Base-by-base conservation (phyloP, 2,329 filamentous ascomycete genomes). In the Penicillium sclerotiorum region DNA sequence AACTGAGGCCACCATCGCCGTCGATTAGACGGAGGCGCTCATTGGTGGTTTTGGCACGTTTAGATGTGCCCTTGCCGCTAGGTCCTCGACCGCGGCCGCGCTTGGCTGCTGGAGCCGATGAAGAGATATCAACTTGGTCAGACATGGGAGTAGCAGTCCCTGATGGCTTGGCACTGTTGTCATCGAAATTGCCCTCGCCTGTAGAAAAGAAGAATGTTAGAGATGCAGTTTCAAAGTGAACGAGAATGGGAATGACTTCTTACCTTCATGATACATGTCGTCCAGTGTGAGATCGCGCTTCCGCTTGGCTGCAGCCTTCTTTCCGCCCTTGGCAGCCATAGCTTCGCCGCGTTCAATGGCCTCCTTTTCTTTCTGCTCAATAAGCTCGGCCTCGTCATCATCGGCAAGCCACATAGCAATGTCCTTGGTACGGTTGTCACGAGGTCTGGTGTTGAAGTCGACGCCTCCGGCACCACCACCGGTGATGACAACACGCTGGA, bases 331-430 rank as follows among this genome's bases (percentile, higher is more conserved):
- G 39, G 73, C 74, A 55, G 76, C 76, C 69, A 80, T 82, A 28
- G 74, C 84, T 54, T 89, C 88, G 55, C 83, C 88, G 36, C 81
- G 80, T 53, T 84, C 83, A 12, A 89, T 79, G 6, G 95, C 77
- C 71, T 96, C 91, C 58, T 89, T 90, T 74, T 96, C 94, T 62
- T 92, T 91, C 57, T 88, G 85, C 74, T 96, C 93, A 66, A 99
- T 93, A 71, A 94, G 82, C 64, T 94, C 93, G 1, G 91, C 94
- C 69, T 97, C 90, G 49, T 97, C 93, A 60, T 97, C 94, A 67
- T 99, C 94, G 15, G 93, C 93, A 56, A 99, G 85, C 94, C 94
- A 97, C 87, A 97, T 88, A 38, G 94, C 94, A 73, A 97, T 97
- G 66, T 99, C 94, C 74, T 95, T 95, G 68, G 95, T 96, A 56